Conservation (phyloP, 1,284 basidiomycete genomes). For the Malassezia caprae region DNA sequence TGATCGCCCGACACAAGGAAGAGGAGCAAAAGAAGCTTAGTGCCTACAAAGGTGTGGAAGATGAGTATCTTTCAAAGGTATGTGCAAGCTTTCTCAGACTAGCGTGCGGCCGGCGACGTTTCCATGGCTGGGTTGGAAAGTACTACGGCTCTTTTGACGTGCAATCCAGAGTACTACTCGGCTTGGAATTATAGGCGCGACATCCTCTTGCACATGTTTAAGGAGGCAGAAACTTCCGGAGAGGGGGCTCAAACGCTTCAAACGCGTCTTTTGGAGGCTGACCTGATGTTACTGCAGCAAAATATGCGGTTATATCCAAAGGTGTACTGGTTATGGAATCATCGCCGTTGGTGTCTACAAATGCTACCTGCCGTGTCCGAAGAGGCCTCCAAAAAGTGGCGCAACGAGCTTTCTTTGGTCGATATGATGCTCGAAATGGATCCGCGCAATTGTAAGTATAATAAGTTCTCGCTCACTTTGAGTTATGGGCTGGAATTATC, state of each 20-base stretch:
- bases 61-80: slow-evolving; percentile 7
- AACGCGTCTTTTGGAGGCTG: slow-evolving; percentile 23
- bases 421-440: slow-evolving; percentile 45
- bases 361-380: slow-evolving; percentile 9
- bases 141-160: slow-evolving; percentile 31
- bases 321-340: slow-evolving; percentile 49
- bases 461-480: not conserved
- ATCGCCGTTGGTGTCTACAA: slow-evolving; percentile 42
- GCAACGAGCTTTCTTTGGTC: slow-evolving; percentile 33
- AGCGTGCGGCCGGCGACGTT: not conserved
- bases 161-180: slow-evolving; percentile 45
- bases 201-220: slow-evolving; percentile 27
- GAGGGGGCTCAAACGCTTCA: not conserved
- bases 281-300: slow-evolving; percentile 36
- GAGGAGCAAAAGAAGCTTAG: slow-evolving; percentile 3
- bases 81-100: not conserved
- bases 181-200: slow-evolving; percentile 43
- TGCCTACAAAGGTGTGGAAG: slow-evolving; percentile 9
- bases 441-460: slow-evolving; percentile 38
- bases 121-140: slow-evolving; percentile 20
- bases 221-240: not conserved
- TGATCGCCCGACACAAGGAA: not conserved
- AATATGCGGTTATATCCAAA: slow-evolving; percentile 43
- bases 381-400: slow-evolving; percentile 23
- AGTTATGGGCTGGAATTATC: slow-evolving; percentile 45